Evolutionary conservation across 148 eudicot species (phyloP).

Genomic region (Cornus controversa): DNA sequence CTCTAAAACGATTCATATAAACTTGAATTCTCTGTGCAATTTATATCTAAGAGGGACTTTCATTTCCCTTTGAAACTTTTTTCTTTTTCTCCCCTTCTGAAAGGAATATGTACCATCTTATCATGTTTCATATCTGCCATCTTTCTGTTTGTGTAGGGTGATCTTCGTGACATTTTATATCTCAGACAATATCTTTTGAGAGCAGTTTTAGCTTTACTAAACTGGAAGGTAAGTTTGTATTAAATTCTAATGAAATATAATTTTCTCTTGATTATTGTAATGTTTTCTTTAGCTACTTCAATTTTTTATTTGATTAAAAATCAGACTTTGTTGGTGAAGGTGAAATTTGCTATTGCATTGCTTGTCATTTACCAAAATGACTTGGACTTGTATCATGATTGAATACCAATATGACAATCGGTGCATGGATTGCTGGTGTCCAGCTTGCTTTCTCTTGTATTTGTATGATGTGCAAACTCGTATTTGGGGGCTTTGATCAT

Average conservation of each 20-base stretch:
- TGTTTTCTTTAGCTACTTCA: neutral
- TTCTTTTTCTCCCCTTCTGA: neutral
- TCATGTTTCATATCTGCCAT: slow-evolving; percentile 2
- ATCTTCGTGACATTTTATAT: slow-evolving; percentile 64
- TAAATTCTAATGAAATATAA: neutral
- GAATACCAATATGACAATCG: too few relatives aligned
- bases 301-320: neutral
- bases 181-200: slow-evolving; percentile 71
- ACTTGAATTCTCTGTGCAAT: neutral
- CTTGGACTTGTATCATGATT: neutral
- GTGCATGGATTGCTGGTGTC: too few relatives aligned
- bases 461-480: too few relatives aligned
- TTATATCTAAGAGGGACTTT: neutral
- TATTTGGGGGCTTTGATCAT: too few relatives aligned
- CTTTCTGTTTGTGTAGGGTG: slow-evolving; percentile 57
- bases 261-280: neutral
- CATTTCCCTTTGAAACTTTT: neutral
- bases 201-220: slow-evolving; percentile 55
- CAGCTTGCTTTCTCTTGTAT: too few relatives aligned
- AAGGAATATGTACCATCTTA: neutral
- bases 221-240: slow-evolving; percentile 59
- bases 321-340: neutral
- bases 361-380: neutral
- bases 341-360: neutral
- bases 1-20: neutral